Percentiles rank a stretch among this genome's conserved stretches.
These are phyloP conservation scores for Microdochium nivale DNA, from an alignment of 2,329 filamentous ascomycete genomes.

Conservation along the genomic window DNA sequence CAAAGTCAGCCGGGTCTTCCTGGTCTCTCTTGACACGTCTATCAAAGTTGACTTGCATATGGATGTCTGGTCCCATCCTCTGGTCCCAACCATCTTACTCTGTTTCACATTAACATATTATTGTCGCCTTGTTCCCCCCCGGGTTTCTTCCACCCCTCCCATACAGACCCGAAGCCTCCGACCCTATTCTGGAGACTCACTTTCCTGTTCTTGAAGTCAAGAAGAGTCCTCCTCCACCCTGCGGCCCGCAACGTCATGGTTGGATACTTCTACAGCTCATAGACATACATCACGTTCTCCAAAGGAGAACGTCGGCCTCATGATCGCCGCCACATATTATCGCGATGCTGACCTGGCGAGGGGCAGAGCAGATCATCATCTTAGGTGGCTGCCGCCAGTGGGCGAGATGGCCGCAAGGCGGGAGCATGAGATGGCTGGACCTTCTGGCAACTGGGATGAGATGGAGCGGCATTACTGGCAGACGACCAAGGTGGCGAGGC, in stretches of 20 bases:
- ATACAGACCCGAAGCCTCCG: too few species aligned
- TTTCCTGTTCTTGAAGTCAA: too few species aligned
- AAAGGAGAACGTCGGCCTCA: not conserved
- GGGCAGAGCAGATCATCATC: not conserved
- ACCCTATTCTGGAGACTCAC: too few species aligned
- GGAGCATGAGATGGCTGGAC: not conserved
- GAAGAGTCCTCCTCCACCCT: not conserved
- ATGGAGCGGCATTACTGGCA: conserved; percentile 15
- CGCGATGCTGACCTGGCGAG: not conserved
- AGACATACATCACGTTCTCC: not conserved
- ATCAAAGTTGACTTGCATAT: too few species aligned
- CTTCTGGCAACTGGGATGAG: conserved; percentile 11
- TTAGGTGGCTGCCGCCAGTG: not conserved
- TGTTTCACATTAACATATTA: too few species aligned
- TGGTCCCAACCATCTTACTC: too few species aligned
- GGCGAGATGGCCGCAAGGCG: not conserved
- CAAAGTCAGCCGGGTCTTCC: not conserved
- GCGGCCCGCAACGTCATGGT: not conserved
- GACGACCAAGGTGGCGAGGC: conserved; percentile 9
- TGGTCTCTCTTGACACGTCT: not conserved
- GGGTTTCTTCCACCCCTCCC: too few species aligned
- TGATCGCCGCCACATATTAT: not conserved
- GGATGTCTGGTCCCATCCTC: too few species aligned
- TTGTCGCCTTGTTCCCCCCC: too few species aligned
- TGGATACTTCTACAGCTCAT: not conserved